These are phyloP conservation scores for Ehretia macrophylla DNA, from an alignment of 257 asterid species.

Conservation along the genomic window DNA sequence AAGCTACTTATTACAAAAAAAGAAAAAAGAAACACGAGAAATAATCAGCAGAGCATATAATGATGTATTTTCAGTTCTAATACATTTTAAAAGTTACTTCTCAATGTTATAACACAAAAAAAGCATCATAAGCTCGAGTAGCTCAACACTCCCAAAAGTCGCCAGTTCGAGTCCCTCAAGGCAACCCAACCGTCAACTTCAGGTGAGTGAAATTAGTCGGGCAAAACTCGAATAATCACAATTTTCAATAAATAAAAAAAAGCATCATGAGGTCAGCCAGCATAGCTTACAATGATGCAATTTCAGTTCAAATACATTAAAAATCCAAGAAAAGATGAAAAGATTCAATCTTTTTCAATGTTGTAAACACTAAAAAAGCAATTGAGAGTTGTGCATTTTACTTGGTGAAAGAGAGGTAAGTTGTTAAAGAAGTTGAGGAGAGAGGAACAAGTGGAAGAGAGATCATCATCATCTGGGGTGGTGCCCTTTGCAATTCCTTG, in stretches of 20 bases:
- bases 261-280: too few relatives aligned
- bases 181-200: too few relatives aligned
- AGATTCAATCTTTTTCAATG: not conserved
- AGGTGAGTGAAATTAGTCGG: too few relatives aligned
- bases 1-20: not conserved
- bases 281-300: not conserved
- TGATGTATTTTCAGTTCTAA: not conserved
- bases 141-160: too few relatives aligned
- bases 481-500: slow-evolving; percentile 43
- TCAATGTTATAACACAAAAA: not conserved
- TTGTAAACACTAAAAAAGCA: not conserved
- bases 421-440: slow-evolving; percentile 57
- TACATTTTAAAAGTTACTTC: not conserved
- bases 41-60: too few relatives aligned
- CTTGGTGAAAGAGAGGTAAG: slow-evolving; percentile 71
- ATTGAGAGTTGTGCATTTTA: slow-evolving; percentile 7
- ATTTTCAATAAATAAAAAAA: too few relatives aligned
- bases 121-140: too few relatives aligned
- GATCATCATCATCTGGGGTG: slow-evolving; percentile 34
- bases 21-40: too few relatives aligned
- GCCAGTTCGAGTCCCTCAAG: too few relatives aligned
- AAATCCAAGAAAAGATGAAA: not conserved
- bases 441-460: slow-evolving; percentile 55
- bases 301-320: not conserved
- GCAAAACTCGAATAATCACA: too few relatives aligned